A percentile compares a stretch with the other conserved stretches of the same genome.
These are phyloP conservation scores for Xerocomus brunneocitrinus DNA, from an alignment of 768 basidiomycete genomes.

Conservation along the genomic window DNA sequence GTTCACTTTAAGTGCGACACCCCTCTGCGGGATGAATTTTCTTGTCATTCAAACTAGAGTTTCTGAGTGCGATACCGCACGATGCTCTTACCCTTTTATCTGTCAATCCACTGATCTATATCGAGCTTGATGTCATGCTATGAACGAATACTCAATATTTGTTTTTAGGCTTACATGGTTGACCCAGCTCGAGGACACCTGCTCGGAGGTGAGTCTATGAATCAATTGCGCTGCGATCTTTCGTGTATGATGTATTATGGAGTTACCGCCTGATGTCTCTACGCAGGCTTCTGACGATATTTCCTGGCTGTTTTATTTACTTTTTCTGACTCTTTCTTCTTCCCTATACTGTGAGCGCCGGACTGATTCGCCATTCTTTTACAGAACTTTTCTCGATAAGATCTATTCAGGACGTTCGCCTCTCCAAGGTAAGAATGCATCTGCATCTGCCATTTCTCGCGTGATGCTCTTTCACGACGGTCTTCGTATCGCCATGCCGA, in stretches of 20 bases:
- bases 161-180: neutral
- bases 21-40: conserved; percentile 46
- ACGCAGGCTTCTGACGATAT: conserved; percentile 55
- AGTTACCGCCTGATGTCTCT: conserved; percentile 80
- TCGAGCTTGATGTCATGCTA: neutral
- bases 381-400: neutral
- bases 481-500: conserved; percentile 86
- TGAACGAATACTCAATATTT: neutral
- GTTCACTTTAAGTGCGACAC: conserved; percentile 5
- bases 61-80: conserved; percentile 68
- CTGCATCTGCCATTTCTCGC: neutral
- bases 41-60: conserved; percentile 86
- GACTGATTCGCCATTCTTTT: neutral
- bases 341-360: neutral
- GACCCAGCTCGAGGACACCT: neutral
- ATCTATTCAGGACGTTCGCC: neutral
- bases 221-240: neutral
- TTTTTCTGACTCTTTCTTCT: conserved; percentile 44
- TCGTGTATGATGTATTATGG: conserved; percentile 40
- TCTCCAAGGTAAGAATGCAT: conserved; percentile 9
- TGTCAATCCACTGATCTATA: conserved; percentile 60
- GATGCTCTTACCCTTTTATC: conserved; percentile 60
- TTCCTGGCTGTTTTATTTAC: conserved; percentile 73
- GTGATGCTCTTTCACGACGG: conserved; percentile 62
- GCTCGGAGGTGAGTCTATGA: conserved; percentile 3